phyloP scores from a whole-genome alignment of 2,329 filamentous ascomycete species.

The Fusarium sp. region DNA sequence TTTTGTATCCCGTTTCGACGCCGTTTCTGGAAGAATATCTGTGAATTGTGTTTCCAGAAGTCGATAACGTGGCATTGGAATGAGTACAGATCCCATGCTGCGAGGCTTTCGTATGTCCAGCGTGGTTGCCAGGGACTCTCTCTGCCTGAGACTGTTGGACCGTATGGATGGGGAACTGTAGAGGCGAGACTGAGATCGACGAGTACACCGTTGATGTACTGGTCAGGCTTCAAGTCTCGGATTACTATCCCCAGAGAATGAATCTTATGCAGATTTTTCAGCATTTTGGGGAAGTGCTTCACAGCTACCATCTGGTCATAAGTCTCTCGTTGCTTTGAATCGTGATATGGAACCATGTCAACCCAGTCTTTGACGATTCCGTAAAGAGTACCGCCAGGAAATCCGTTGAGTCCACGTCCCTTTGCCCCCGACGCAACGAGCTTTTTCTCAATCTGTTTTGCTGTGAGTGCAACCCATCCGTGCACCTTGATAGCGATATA shows the following conservation, averaged over 20 bases:
- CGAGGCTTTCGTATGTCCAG: slow-evolving; percentile 17
- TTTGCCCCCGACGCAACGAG: neutral
- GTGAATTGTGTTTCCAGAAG: neutral
- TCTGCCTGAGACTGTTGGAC: neutral
- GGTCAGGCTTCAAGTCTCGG: neutral
- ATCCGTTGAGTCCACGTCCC: neutral
- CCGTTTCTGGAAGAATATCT: neutral
- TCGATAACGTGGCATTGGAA: slow-evolving; percentile 3
- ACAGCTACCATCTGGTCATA: neutral
- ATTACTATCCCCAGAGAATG: neutral
- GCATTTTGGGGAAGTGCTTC: neutral
- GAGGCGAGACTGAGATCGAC: slow-evolving; percentile 17
- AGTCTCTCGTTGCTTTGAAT: neutral
- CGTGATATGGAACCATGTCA: neutral
- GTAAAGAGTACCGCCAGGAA: rapidly evolving
- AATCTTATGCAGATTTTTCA: neutral
- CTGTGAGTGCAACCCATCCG: slow-evolving; percentile 1
- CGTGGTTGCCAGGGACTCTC: neutral
- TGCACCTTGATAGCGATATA: slow-evolving; percentile 13
- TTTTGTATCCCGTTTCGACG: neutral
- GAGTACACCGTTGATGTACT: slow-evolving; percentile 23
- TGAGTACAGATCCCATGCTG: slow-evolving; percentile 7
- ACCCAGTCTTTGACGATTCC: slow-evolving; percentile 30
- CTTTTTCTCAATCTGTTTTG: neutral
- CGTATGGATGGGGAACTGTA: slow-evolving; percentile 18